These are phyloP conservation scores for Vigna unguiculata DNA, from an alignment of 306 rosid genomes.

Conservation along the genomic window DNA sequence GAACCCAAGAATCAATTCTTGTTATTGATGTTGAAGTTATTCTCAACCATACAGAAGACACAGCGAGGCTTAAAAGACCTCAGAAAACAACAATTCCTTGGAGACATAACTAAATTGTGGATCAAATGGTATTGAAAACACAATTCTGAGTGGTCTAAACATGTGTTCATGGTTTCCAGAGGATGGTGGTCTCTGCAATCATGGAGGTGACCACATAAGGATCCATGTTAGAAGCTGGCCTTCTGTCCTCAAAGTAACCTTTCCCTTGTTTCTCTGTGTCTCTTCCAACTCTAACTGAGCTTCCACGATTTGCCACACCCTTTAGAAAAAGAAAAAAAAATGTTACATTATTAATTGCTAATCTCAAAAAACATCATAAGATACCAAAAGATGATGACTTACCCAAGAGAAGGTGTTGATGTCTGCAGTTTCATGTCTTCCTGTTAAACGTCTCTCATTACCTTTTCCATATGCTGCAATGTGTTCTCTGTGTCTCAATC, in stretches of 20 bases:
- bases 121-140: slow-evolving; percentile 16
- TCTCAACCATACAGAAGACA: slow-evolving; percentile 20
- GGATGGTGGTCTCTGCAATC: slow-evolving; percentile 75
- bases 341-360: too few relatives aligned
- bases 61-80: slow-evolving; percentile 18
- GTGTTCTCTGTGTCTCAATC: slow-evolving; percentile 70
- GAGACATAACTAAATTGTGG: too few relatives aligned
- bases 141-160: background rate
- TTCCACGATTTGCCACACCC: slow-evolving; percentile 81
- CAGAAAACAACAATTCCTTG: slow-evolving; percentile 10
- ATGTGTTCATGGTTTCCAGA: slow-evolving; percentile 57
- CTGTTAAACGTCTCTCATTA: slow-evolving; percentile 76
- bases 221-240: slow-evolving; percentile 87
- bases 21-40: slow-evolving; percentile 25
- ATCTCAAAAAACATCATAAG: too few relatives aligned
- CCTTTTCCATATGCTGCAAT: slow-evolving; percentile 78
- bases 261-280: slow-evolving; percentile 68
- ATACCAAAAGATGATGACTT: background rate
- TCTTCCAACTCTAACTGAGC: slow-evolving; percentile 71
- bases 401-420: slow-evolving; percentile 68
- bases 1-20: background rate
- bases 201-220: slow-evolving; percentile 79
- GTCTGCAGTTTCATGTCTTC: slow-evolving; percentile 69
- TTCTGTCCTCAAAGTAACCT: slow-evolving; percentile 81
- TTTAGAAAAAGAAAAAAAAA: slow-evolving; percentile 15